Evolutionary conservation across 768 basidiomycete genomes (phyloP).

Genomic region (Lactifluus hygrophoroides): DNA sequence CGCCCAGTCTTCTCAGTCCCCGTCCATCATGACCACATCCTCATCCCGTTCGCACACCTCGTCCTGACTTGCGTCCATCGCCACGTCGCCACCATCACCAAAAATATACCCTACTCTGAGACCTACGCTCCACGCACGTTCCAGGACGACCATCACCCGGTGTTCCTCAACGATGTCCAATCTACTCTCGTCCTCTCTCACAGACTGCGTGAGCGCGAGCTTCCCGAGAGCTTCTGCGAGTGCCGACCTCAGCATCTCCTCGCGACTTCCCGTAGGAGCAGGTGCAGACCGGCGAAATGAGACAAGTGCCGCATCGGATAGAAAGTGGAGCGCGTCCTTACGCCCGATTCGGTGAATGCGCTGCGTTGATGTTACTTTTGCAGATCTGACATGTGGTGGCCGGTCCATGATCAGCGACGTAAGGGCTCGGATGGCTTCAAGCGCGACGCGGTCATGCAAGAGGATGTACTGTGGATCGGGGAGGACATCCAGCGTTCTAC

Average conservation of each 20-base stretch:
- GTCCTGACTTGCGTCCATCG: neutral
- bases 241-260: neutral
- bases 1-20: neutral
- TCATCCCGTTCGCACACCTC: neutral
- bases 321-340: conserved; percentile 13
- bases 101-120: neutral
- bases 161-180: conserved; percentile 7
- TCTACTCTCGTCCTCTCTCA: neutral
- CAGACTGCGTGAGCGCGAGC: conserved; percentile 5
- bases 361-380: neutral
- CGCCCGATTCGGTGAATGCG: conserved; percentile 11
- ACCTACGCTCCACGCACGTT: conserved; percentile 12
- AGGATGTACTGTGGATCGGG: neutral
- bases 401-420: conserved; percentile 1
- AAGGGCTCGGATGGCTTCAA: conserved; percentile 8
- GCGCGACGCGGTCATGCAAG: neutral
- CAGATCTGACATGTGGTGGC: neutral
- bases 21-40: neutral
- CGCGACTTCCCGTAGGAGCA: neutral
- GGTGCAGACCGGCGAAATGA: neutral
- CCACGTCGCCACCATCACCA: neutral
- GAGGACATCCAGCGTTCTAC: neutral
- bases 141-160: conserved; percentile 6
- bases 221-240: conserved; percentile 5
- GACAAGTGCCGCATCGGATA: conserved; percentile 4